A percentile compares a stretch with the other conserved stretches of the same genome.
These are phyloP conservation scores for Boletus reticulatus DNA, from an alignment of 768 basidiomycete species.

Conservation along the genomic window DNA sequence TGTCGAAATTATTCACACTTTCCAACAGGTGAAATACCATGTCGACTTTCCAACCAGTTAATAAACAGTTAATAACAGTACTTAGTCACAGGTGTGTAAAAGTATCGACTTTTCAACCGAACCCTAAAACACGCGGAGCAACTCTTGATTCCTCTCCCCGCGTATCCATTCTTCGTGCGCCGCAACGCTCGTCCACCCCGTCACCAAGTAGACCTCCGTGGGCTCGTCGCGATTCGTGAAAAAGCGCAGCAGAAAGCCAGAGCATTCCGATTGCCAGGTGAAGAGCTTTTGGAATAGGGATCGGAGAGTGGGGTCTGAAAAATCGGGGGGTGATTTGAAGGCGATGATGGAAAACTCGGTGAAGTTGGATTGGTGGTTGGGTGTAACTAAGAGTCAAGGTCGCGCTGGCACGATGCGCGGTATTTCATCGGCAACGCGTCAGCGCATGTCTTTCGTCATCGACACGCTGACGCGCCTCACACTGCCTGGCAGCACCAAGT, in stretches of 20 bases:
- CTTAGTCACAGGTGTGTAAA: too few species aligned
- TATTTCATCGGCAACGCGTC: constrained; percentile 5
- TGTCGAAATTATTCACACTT: too few species aligned
- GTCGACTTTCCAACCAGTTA: too few species aligned
- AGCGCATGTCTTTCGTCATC: neutral
- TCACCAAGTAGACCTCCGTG: constrained; percentile 36
- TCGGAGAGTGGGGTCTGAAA: constrained; percentile 28
- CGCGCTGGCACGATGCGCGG: neutral
- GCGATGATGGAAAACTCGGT: constrained; percentile 42
- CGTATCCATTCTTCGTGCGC: constrained; percentile 44
- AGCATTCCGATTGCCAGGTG: constrained; percentile 39
- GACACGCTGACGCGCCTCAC: neutral
- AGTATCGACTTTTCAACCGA: too few species aligned
- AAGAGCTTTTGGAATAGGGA: constrained; percentile 32
- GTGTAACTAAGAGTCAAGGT: too few species aligned
- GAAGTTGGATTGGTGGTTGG: constrained; percentile 10
- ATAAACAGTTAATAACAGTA: too few species aligned
- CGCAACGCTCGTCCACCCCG: constrained; percentile 43
- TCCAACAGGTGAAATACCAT: too few species aligned
- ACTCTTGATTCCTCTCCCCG: constrained; percentile 38
- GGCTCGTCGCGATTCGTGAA: constrained; percentile 27
- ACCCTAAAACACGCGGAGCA: constrained; percentile 28
- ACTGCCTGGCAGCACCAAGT: neutral
- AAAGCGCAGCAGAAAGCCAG: constrained; percentile 41
- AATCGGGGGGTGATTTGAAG: constrained; percentile 31